Conservation (phyloP, 179 eudicot genomes). For the Beta corolliflora region DNA sequence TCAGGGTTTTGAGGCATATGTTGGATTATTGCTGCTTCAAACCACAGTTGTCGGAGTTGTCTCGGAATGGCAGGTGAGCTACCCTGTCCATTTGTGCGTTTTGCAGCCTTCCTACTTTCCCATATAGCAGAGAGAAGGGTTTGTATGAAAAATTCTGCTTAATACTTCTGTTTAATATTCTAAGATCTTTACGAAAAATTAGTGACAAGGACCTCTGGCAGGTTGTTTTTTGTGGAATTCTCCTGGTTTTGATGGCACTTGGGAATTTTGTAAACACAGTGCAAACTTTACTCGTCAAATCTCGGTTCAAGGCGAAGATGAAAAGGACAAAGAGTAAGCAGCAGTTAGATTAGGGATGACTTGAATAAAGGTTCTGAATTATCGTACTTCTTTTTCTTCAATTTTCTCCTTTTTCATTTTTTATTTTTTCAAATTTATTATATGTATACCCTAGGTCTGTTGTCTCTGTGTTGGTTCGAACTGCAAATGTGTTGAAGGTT, state of each 20-base stretch:
- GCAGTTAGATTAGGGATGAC: constrained; percentile 37
- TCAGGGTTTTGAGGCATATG: constrained; percentile 62
- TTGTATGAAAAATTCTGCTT: not conserved
- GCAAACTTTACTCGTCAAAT: constrained; percentile 49
- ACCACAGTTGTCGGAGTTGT: constrained; percentile 49
- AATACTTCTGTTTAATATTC: not conserved
- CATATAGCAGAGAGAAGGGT: not conserved
- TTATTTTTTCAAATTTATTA: too few relatives aligned
- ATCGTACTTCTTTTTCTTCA: not conserved
- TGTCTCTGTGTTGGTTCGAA: not conserved
- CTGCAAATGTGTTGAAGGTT: not conserved
- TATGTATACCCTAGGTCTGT: not conserved
- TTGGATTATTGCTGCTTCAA: constrained; percentile 48
- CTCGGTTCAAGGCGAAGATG: constrained; percentile 58
- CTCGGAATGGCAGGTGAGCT: constrained; percentile 57
- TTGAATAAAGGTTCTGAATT: not conserved
- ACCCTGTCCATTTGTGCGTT: not conserved
- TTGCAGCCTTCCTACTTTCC: not conserved
- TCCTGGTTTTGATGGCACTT: constrained; percentile 51
- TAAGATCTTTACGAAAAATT: not conserved
- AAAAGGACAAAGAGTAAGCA: constrained; percentile 50
- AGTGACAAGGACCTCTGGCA: constrained; percentile 21
- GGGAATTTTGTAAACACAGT: constrained; percentile 53
- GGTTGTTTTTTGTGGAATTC: constrained; percentile 54
- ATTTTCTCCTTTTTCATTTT: not conserved